A percentile compares a stretch with the other conserved stretches of the same genome.
Conservation (phyloP, 352 stramenopile genomes). For the Pythium monospermum region DNA sequence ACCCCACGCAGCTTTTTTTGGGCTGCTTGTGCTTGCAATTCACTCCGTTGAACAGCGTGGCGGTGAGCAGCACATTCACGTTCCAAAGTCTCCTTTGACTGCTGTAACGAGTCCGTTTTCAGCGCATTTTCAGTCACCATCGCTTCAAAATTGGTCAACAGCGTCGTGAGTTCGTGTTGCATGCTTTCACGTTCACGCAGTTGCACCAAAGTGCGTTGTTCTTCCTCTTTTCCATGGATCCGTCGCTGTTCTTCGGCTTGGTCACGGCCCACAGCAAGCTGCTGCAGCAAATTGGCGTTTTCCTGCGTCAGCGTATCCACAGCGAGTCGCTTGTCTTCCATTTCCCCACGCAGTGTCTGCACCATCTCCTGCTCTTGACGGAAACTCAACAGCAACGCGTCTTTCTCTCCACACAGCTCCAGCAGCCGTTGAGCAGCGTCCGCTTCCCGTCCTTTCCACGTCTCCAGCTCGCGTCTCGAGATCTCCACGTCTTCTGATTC, state of each 20-base stretch:
- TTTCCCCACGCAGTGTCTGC: neutral
- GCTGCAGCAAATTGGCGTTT: neutral
- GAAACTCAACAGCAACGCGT: too few species aligned
- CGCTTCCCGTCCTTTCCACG: too few species aligned
- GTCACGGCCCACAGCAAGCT: constrained; percentile 10
- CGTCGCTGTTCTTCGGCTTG: constrained; percentile 7
- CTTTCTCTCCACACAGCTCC: neutral
- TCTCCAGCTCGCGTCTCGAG: neutral
- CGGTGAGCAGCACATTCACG: neutral
- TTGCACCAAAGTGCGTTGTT: constrained; percentile 24
- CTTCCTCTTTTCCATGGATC: constrained; percentile 11
- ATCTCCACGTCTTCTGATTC: neutral
- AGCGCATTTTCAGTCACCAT: constrained; percentile 10
- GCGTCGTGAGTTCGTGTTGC: constrained; percentile 19
- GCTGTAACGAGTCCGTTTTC: constrained; percentile 8
- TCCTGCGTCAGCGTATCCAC: neutral
- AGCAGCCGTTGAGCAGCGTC: too few species aligned
- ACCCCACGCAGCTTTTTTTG: neutral
- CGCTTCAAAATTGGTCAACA: constrained; percentile 15
- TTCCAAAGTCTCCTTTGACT: constrained; percentile 8
- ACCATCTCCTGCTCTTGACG: neutral
- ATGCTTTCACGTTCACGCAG: constrained; percentile 27
- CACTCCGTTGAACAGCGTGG: neutral
- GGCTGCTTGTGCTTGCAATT: neutral
- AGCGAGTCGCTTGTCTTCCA: neutral